Percentiles rank a stretch among this genome's conserved stretches.
Conservation (phyloP, 257 asterid genomes). For the Solanum corneliomulleri region DNA sequence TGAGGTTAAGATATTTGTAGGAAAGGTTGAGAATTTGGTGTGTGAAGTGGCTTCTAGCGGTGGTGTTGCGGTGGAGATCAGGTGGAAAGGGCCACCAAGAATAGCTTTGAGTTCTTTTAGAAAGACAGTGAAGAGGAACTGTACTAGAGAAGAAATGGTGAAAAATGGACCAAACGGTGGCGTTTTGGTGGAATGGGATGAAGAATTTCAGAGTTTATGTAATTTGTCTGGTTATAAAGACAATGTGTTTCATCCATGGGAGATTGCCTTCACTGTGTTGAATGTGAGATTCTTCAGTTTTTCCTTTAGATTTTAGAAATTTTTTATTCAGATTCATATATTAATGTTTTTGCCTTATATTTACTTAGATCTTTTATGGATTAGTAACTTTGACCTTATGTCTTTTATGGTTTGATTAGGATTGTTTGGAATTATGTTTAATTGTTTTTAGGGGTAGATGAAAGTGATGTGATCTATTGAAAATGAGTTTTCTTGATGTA, state of each 20-base stretch:
- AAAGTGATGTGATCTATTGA: not conserved
- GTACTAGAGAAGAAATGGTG: slow-evolving; percentile 44
- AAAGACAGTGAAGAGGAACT: slow-evolving; percentile 51
- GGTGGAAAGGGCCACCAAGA: slow-evolving; percentile 49
- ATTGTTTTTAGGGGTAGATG: not conserved
- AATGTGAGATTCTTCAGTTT: slow-evolving; percentile 43
- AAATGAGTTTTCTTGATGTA: not conserved
- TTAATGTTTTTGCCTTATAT: not conserved
- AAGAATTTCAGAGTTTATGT: slow-evolving; percentile 63
- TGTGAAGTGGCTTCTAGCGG: slow-evolving; percentile 16
- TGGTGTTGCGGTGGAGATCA: slow-evolving; percentile 41
- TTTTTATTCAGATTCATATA: not conserved
- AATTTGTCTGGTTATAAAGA: slow-evolving; percentile 63
- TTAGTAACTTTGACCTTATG: not conserved
- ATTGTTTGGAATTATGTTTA: not conserved
- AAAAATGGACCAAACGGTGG: slow-evolving; percentile 24
- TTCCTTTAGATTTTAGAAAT: not conserved
- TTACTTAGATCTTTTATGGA: not conserved
- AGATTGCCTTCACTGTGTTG: slow-evolving; percentile 59
- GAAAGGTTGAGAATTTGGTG: slow-evolving; percentile 39
- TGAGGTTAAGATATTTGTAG: slow-evolving; percentile 47
- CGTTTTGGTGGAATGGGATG: slow-evolving; percentile 77
- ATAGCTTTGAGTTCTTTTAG: slow-evolving; percentile 34
- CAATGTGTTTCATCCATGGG: slow-evolving; percentile 90
- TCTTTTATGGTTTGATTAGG: not conserved